A percentile compares a stretch with the other conserved stretches of the same genome.
phyloP scores from a whole-genome alignment of 2,329 filamentous ascomycete species.

The Fusarium sp. region DNA sequence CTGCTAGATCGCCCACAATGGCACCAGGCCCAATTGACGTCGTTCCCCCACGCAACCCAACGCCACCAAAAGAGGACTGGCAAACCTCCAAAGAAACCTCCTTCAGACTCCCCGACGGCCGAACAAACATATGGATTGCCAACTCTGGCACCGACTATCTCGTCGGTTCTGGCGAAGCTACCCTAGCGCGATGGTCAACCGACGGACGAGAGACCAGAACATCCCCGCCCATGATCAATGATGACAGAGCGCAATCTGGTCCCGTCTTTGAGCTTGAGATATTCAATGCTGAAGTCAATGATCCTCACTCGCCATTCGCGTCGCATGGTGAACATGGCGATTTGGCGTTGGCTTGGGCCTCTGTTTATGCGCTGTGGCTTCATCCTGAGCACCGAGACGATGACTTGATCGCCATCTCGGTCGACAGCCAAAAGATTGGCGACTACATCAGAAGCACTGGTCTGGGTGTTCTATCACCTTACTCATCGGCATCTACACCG shows the following conservation, averaged over 20 bases:
- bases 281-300: slow-evolving; percentile 5
- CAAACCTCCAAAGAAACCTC: slow-evolving; percentile 3
- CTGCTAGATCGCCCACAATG: not conserved
- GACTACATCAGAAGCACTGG: slow-evolving; percentile 24
- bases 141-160: slow-evolving; percentile 7
- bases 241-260: slow-evolving; percentile 13
- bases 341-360: slow-evolving; percentile 14
- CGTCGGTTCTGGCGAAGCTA: slow-evolving; percentile 9
- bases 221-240: slow-evolving; percentile 28
- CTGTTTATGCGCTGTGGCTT: slow-evolving; percentile 25
- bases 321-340: slow-evolving; percentile 7
- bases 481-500: not conserved
- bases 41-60: slow-evolving; percentile 23
- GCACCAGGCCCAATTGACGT: not conserved
- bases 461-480: slow-evolving; percentile 16
- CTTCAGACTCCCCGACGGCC: slow-evolving; percentile 16
- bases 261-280: slow-evolving; percentile 11
- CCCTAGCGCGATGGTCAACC: slow-evolving; percentile 13
- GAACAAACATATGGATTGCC: slow-evolving; percentile 24
- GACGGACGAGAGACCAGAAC: slow-evolving; percentile 10
- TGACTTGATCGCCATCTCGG: slow-evolving; percentile 12
- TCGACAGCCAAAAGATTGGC: slow-evolving; percentile 10
- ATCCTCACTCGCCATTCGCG: slow-evolving; percentile 5
- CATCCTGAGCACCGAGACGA: slow-evolving; percentile 19
- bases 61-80: slow-evolving; percentile 21